A percentile compares a stretch with the other conserved stretches of the same genome.
These are phyloP conservation scores for Quercus lobata DNA, from an alignment of 331 rosid species.

Conservation along the genomic window DNA sequence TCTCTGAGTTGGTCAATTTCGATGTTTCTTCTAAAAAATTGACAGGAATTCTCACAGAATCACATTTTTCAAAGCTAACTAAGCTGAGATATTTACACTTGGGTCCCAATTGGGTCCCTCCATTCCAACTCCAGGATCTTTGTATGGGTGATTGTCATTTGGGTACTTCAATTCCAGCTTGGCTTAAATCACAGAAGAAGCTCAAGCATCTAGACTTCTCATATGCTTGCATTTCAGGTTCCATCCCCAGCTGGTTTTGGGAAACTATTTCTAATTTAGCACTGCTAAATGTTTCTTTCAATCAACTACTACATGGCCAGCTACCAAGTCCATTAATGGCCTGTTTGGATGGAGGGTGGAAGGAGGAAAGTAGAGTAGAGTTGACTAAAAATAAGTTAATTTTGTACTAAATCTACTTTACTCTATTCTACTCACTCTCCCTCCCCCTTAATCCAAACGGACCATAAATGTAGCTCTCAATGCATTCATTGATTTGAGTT, in stretches of 20 bases:
- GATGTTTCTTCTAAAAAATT: slow-evolving; percentile 44
- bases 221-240: slow-evolving; percentile 32
- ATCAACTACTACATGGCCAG: slow-evolving; percentile 19
- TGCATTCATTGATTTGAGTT: slow-evolving; percentile 25
- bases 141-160: slow-evolving; percentile 31
- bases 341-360: no score
- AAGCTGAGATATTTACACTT: background rate
- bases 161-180: slow-evolving; percentile 39
- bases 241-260: slow-evolving; percentile 43
- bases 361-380: no score
- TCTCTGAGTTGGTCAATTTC: slow-evolving; percentile 14
- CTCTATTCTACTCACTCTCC: no score
- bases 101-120: no score
- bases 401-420: no score
- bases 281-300: slow-evolving; percentile 26
- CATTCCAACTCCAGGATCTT: background rate
- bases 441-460: no score
- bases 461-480: background rate
- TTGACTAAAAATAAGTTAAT: no score
- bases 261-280: background rate
- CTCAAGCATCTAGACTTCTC: background rate
- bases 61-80: slow-evolving; percentile 23
- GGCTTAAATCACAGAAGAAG: slow-evolving; percentile 36
- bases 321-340: slow-evolving; percentile 23
- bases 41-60: slow-evolving; percentile 22